Conservation (phyloP, 169 alveolate genomes). For the Plasmodium blacklocki region DNA sequence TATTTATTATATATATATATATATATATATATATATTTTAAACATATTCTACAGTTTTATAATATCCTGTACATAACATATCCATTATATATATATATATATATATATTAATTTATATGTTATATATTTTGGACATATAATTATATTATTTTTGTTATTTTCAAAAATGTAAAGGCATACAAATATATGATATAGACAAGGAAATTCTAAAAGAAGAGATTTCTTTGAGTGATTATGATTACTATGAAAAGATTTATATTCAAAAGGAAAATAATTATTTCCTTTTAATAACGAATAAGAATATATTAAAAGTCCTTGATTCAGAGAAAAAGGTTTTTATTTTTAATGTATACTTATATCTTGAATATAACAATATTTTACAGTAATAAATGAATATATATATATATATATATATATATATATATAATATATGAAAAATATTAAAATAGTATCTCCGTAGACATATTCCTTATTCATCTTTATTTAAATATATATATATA, state of each 20-base stretch:
- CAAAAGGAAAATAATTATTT: slow-evolving; percentile 41
- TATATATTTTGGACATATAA: neutral
- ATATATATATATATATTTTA: neutral
- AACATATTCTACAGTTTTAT: neutral
- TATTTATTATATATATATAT: neutral
- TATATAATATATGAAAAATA: neutral
- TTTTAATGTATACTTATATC: slow-evolving; percentile 26
- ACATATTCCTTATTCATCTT: too few species aligned
- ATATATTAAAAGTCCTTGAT: slow-evolving; percentile 42
- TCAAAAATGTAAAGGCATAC: slow-evolving; percentile 14
- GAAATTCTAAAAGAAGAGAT: slow-evolving; percentile 40
- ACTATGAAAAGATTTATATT: slow-evolving; percentile 44
- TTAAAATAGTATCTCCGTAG: too few species aligned
- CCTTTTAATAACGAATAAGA: slow-evolving; percentile 55
- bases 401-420: neutral
- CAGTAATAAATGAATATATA: slow-evolving; percentile 16
- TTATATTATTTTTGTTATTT: neutral
- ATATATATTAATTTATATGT: neutral
- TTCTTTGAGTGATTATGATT: slow-evolving; percentile 11
- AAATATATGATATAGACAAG: slow-evolving; percentile 23
- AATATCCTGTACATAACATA: neutral
- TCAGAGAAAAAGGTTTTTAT: slow-evolving; percentile 37
- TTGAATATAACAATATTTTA: slow-evolving; percentile 22
- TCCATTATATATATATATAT: neutral
- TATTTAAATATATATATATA: too few species aligned